A percentile compares a stretch with the other conserved stretches of the same genome.
Conservation (phyloP, 176 grass and related monocot genomes). For the Triticum turgidum region DNA sequence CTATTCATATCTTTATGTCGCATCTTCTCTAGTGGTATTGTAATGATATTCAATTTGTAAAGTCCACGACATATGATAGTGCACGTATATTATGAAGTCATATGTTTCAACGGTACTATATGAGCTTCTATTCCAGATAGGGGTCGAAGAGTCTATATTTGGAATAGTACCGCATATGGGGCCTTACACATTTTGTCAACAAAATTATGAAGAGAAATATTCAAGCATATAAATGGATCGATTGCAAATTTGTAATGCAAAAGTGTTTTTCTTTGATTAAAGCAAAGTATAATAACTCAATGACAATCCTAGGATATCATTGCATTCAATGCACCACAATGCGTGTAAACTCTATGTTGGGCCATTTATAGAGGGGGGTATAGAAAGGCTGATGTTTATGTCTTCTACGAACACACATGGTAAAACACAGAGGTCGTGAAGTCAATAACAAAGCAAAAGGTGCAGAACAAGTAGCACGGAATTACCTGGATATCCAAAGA, state of each 20-base stretch:
- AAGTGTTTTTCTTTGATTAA: background rate
- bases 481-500: slow-evolving; percentile 88
- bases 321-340: background rate
- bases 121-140: no score
- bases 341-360: background rate
- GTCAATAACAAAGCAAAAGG: background rate
- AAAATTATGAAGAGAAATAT: background rate
- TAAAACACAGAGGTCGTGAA: background rate
- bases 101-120: no score
- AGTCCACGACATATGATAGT: no score
- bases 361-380: background rate
- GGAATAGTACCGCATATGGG: no score
- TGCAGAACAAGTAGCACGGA: background rate
- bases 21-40: no score
- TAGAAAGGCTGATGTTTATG: background rate
- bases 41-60: no score
- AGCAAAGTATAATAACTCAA: background rate
- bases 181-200: background rate
- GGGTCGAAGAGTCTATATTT: no score
- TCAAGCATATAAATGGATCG: background rate
- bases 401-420: background rate
- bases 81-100: no score
- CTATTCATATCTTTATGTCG: no score
- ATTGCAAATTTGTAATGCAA: background rate
- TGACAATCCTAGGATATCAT: background rate